phyloP scores from a whole-genome alignment of 2,329 filamentous ascomycete genomes.

The Tolypocladium inflatum region DNA sequence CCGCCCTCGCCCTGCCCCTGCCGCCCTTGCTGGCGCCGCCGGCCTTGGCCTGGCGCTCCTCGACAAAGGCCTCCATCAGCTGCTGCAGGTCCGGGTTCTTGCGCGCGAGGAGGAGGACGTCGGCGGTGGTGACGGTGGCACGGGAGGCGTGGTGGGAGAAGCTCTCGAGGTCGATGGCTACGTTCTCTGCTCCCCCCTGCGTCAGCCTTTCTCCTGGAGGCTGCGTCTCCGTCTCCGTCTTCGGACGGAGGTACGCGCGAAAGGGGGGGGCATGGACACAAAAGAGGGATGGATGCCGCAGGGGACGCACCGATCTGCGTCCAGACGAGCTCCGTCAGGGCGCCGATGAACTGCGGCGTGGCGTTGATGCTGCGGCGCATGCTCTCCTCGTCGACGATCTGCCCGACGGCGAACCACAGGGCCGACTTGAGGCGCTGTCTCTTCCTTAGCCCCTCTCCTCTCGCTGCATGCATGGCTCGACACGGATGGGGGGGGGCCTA shows the following conservation, averaged over 20 bases:
- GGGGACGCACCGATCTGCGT: constrained; percentile 60
- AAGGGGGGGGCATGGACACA: background rate
- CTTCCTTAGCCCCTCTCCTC: no score
- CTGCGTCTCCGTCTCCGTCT: no score
- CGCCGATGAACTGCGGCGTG: constrained; percentile 84
- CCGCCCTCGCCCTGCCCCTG: background rate
- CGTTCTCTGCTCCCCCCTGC: constrained; percentile 33
- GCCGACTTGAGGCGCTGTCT: constrained; percentile 69
- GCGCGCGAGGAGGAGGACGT: constrained; percentile 78
- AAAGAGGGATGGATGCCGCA: no score
- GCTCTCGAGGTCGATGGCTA: constrained; percentile 46
- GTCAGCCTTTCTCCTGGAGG: background rate
- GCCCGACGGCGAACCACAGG: constrained; percentile 75
- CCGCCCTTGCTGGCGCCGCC: background rate
- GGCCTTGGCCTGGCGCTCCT: constrained; percentile 36
- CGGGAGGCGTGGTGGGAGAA: constrained; percentile 69
- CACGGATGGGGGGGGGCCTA: constrained; percentile 5
- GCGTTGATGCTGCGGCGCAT: constrained; percentile 58
- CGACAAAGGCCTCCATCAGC: constrained; percentile 62
- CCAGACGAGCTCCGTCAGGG: constrained; percentile 80
- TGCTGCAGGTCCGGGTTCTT: constrained; percentile 77
- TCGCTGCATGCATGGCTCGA: no score
- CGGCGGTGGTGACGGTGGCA: constrained; percentile 69
- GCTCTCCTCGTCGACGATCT: constrained; percentile 81
- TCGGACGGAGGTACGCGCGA: no score